phyloP scores from a whole-genome alignment of 352 stramenopile genomes.

The Pythium aphanidermatum region DNA sequence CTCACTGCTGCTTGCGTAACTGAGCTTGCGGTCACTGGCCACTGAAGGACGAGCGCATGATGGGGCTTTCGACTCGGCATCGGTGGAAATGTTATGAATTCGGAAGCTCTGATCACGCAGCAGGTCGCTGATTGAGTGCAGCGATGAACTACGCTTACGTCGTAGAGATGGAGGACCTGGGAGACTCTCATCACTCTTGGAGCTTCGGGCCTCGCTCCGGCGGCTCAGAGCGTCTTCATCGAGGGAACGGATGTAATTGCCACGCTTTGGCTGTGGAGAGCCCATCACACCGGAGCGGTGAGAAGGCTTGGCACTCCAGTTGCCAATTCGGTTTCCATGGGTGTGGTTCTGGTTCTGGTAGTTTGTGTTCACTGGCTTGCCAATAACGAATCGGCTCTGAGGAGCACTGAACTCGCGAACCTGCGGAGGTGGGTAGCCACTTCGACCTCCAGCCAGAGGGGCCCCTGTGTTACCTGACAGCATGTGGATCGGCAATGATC shows the following conservation, averaged over 20 bases:
- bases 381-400: no score
- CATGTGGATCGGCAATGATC: conserved; percentile 42
- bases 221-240: neutral
- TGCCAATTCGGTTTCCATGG: no score
- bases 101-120: conserved; percentile 9
- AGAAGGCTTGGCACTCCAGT: no score
- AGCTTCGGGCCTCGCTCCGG: no score
- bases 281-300: no score
- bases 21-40: conserved; percentile 6
- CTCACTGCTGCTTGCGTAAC: conserved; percentile 7
- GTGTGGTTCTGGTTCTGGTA: no score
- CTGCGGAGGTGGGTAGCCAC: neutral
- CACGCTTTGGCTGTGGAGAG: no score
- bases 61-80: neutral
- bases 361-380: no score
- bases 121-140: conserved; percentile 43
- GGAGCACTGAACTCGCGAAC: conserved; percentile 9
- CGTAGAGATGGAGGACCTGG: conserved; percentile 1
- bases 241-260: no score
- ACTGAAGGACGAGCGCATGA: neutral
- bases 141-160: conserved; percentile 32
- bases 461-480: conserved; percentile 11
- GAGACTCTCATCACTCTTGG: conserved; percentile 1
- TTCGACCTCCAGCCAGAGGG: neutral
- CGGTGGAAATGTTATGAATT: conserved; percentile 7